Evolutionary conservation across 2,329 filamentous ascomycete species (phyloP).

Genomic region (Colletotrichum karsti): DNA sequence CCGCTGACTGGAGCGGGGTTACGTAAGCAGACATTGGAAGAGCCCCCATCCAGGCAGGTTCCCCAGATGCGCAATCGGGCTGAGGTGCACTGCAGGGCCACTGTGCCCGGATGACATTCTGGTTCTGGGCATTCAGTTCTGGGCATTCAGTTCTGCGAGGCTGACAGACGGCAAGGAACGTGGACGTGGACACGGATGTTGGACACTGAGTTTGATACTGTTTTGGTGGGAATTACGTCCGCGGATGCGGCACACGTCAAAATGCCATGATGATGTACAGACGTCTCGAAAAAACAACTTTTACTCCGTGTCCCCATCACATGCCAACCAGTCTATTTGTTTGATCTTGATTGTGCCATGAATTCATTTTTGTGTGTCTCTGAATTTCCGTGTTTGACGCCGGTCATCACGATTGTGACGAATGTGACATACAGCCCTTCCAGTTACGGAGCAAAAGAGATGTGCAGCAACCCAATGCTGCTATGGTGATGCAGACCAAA

Average conservation of each 20-base stretch:
- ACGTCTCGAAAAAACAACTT: slow-evolving; percentile 26
- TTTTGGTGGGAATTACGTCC: not conserved
- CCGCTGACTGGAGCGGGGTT: slow-evolving; percentile 47
- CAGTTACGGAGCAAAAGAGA: slow-evolving; percentile 63
- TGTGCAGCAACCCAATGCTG: slow-evolving; percentile 66
- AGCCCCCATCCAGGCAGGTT: not conserved
- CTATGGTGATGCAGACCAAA: slow-evolving; percentile 55
- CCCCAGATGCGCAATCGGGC: slow-evolving; percentile 7
- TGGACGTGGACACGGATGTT: not conserved
- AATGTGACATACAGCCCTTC: slow-evolving; percentile 73
- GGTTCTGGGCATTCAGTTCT: not conserved
- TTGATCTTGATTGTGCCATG: slow-evolving; percentile 33
- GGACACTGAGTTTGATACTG: not conserved
- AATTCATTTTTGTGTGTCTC: slow-evolving; percentile 52
- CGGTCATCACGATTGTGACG: slow-evolving; percentile 63
- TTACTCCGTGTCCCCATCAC: slow-evolving; percentile 30
- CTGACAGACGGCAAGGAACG: not conserved
- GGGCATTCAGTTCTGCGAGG: not conserved
- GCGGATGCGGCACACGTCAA: not conserved
- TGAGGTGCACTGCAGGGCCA: not conserved
- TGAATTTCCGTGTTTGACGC: slow-evolving; percentile 73
- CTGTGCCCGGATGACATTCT: not conserved
- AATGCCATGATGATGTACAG: slow-evolving; percentile 23
- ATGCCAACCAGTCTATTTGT: slow-evolving; percentile 30
- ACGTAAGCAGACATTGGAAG: slow-evolving; percentile 47